Conservation (phyloP, 371 early-diverging fungal species). For the Mortierella sp. region DNA sequence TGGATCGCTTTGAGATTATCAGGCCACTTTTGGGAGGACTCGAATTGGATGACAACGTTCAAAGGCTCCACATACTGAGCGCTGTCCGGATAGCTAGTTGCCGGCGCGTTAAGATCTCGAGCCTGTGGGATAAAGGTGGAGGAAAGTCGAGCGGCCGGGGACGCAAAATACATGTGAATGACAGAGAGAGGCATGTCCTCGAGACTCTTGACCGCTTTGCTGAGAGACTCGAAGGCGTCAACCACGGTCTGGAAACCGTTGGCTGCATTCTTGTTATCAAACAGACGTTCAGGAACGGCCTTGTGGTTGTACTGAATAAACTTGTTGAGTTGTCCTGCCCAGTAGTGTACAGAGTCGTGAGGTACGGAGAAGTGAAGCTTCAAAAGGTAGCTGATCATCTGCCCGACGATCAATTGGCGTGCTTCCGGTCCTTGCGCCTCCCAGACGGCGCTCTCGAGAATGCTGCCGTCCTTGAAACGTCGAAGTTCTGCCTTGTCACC, state of each 20-base stretch:
- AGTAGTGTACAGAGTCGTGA: constrained; percentile 65
- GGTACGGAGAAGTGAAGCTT: constrained; percentile 71
- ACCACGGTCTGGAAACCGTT: constrained; percentile 79
- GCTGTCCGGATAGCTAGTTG: constrained; percentile 57
- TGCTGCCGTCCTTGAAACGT: constrained; percentile 90
- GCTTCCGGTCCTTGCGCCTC: constrained; percentile 73
- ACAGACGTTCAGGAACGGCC: constrained; percentile 58
- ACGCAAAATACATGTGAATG: constrained; percentile 71
- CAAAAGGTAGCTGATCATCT: constrained; percentile 82
- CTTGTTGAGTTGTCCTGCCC: constrained; percentile 76
- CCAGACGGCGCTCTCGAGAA: constrained; percentile 87
- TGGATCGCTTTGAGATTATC: constrained; percentile 87
- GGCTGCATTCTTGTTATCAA: constrained; percentile 59
- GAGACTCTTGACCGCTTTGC: constrained; percentile 71
- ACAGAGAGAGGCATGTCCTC: constrained; percentile 82
- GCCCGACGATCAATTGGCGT: constrained; percentile 80
- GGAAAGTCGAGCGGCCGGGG: constrained; percentile 78
- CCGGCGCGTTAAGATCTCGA: constrained; percentile 57
- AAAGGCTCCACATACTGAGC: constrained; percentile 77
- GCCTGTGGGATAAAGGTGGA: constrained; percentile 85
- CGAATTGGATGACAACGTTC: constrained; percentile 86
- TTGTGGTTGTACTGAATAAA: constrained; percentile 63
- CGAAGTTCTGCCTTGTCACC: constrained; percentile 85
- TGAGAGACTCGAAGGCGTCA: constrained; percentile 74
- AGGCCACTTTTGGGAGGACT: constrained; percentile 89